Evolutionary conservation across 2,329 filamentous ascomycete genomes (phyloP), one percentile per base, ranked within the genome.

Genomic region (Phaeosphaeriaceae sp.): DNA sequence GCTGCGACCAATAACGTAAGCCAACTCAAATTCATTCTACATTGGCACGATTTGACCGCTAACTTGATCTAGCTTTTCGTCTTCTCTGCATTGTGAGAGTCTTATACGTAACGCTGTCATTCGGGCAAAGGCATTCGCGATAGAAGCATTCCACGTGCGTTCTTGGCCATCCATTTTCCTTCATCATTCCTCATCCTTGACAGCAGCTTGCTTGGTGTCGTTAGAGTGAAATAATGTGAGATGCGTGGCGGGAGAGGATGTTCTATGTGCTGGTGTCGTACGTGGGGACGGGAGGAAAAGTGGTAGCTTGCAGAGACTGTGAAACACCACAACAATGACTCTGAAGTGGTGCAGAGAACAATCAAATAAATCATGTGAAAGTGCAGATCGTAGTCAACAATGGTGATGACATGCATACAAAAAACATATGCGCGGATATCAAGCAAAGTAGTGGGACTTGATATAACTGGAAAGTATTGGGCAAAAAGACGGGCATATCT

Each of bases 1-100:
- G 95, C 95, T 69, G 95, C 95, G 60, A 99, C 95, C 65, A 99
- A 99, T 85, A 99, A 99, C 81, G 95, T 98, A 82, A 90, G 94
- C 84, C 13, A 17, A n/a, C 44, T 15, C n/a, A 31, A 0, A 1
- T 0, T 1, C 7, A 25, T 47, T 36, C 21, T 3, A 22, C 11
- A 24, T 25, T 41, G 1, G 6, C 15, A 20, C 1, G 24, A 19
- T 41, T 41, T 31, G 13, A 17, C 9, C 2, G 22, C 33, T 51
- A 51, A 51, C 48, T 17, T 41, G 11, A 21, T n/a, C 19, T 67
- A 84, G 82, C 81, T 84, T 67, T 84, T 84, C 72, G 82, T 84
- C 68, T 84, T 84, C 77, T 84, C 82, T 58, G 82, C 82, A 69
- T 79, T 84, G 74, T 84, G 82, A 74, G 56, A 55, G 41, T 53